Conservation (phyloP, 140 eudicot genomes). For the Artemisia princeps region DNA sequence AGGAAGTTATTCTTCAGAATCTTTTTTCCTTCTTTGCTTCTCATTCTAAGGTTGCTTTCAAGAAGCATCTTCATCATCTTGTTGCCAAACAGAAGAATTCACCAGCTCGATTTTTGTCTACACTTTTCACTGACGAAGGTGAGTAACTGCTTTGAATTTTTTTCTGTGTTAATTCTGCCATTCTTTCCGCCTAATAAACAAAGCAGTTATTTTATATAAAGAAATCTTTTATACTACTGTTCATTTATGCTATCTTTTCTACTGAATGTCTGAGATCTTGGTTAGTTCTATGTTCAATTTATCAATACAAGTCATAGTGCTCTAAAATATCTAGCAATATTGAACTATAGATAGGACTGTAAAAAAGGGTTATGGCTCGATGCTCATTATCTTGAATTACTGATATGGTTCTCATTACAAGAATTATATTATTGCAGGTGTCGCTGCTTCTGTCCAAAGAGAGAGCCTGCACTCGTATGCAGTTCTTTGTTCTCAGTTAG, state of each 20-base stretch:
- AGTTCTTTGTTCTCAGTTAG: slow-evolving; percentile 46
- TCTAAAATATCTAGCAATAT: slow-evolving; percentile 4
- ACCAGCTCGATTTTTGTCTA: slow-evolving; percentile 46
- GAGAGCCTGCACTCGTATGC: slow-evolving; percentile 66
- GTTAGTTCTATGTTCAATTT: background rate
- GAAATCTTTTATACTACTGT: background rate
- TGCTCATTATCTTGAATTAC: slow-evolving; percentile 1
- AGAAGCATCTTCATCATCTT: slow-evolving; percentile 56
- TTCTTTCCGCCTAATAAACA: background rate
- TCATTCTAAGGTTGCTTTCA: slow-evolving; percentile 41
- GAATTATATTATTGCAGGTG: slow-evolving; percentile 36
- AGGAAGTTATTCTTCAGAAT: slow-evolving; percentile 40
- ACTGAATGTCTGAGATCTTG: background rate
- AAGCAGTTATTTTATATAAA: background rate
- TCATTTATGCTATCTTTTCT: background rate
- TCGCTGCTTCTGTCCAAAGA: slow-evolving; percentile 48
- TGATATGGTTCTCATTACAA: slow-evolving; percentile 12
- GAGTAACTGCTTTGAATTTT: background rate
- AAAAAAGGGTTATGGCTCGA: background rate
- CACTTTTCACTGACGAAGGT: slow-evolving; percentile 63
- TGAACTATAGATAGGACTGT: background rate
- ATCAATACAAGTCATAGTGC: background rate
- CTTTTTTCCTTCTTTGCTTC: slow-evolving; percentile 70
- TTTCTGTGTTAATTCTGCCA: background rate
- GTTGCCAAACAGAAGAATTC: slow-evolving; percentile 48